These are phyloP conservation scores for Asterophora lycoperdoides DNA, from an alignment of 768 basidiomycete species.

Conservation along the genomic window DNA sequence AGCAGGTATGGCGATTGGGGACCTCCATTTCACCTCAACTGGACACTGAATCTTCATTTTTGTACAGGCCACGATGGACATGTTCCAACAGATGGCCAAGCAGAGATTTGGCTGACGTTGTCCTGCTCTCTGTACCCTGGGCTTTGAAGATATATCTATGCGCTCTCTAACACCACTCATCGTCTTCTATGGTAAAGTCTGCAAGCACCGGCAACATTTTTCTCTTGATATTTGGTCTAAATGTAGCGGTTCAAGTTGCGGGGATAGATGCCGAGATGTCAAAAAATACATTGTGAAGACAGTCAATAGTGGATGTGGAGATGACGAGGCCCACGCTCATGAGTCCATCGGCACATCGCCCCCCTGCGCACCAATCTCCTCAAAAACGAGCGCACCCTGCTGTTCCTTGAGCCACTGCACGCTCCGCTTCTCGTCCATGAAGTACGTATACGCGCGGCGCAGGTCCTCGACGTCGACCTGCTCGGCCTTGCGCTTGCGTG, in stretches of 20 bases:
- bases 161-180: not conserved
- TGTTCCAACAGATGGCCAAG: slow-evolving; percentile 92
- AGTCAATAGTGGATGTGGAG: not conserved
- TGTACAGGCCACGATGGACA: slow-evolving; percentile 83
- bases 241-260: no score
- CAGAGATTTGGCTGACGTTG: slow-evolving; percentile 66
- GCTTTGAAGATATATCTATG: no score
- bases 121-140: no score
- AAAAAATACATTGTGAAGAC: not conserved
- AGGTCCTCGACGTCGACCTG: slow-evolving; percentile 85
- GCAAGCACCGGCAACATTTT: no score
- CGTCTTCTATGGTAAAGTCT: no score
- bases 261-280: not conserved
- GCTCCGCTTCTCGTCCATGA: slow-evolving; percentile 91
- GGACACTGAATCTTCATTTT: not conserved
- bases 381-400: slow-evolving; percentile 55
- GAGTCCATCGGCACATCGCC: slow-evolving; percentile 32
- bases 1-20: slow-evolving; percentile 41
- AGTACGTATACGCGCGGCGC: slow-evolving; percentile 78
- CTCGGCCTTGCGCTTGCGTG: slow-evolving; percentile 76
- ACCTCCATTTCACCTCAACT: not conserved
- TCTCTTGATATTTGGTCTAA: no score
- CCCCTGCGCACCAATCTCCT: slow-evolving; percentile 32
- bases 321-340: not conserved
- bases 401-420: slow-evolving; percentile 90